Evolutionary conservation across 176 grass and related monocot species (phyloP), one percentile per base, ranked within the genome.

Genomic region (Triticum timopheevii): DNA sequence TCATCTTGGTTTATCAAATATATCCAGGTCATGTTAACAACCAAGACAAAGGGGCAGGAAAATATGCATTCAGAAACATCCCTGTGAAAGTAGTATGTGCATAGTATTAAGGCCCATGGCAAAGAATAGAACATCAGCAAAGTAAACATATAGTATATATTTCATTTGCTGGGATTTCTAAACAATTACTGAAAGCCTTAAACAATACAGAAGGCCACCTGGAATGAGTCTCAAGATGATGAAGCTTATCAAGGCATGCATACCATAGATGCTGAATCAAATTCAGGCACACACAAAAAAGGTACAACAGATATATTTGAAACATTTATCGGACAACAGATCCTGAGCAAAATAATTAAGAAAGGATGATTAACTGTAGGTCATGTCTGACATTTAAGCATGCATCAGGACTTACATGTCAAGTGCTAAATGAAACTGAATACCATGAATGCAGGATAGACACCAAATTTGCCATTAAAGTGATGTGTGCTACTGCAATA

Each of bases 211-310:
- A 6, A 71, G 70, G 78, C 35, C 64, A 70, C 28, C 47, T 64
- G 4, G 31, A 22, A 63, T 65, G 40, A 73, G 30, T 79, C 30
- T 85, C 31, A 38, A 69, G 17, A 85, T 47, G 20, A 54, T 31
- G 69, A 84, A 28, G 17, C 65, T 31, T 54, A 72, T 80, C 2
- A 70, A 78, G 54, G 36, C 12, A 84, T 71, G 27, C 54, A 47
- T 80, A 84, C 45, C 1, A 65, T 28, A 84, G 15, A 79, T 84
- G 7, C 52, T n/a, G 27, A 73, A 72, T 52, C 12, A 84, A 80
- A 80, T 73, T 66, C 34, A 81, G 33, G 9, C 68, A 30, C 49
- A 61, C 25, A 27, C 13, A 68, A 34, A 73, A 70, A 77, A 30
- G 62, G 10, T 42, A 25, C 59, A 74, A 59, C 33, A 85, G 3